Conservation (phyloP, 345 rosid genomes). For the Lepidium sativum region DNA sequence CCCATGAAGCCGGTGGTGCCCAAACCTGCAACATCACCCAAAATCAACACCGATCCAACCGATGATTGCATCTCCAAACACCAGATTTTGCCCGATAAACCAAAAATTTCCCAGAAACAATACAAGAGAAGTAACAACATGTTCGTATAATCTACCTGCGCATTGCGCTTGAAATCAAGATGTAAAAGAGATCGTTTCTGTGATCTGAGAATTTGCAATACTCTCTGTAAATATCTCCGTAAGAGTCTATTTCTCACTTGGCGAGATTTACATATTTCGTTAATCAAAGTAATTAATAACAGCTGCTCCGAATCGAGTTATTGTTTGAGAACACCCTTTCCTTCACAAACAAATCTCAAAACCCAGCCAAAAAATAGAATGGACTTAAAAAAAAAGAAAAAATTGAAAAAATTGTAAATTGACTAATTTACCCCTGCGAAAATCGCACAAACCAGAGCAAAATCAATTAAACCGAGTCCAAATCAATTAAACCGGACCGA, state of each 20-base stretch:
- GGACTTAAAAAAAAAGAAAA: no score
- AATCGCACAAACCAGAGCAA: no score
- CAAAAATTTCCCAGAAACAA: not conserved
- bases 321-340: no score
- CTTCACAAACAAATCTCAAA: no score
- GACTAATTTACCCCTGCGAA: no score
- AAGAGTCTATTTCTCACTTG: not conserved
- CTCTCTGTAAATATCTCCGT: not conserved
- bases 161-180: constrained; percentile 16
- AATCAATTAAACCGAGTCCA: no score
- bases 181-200: not conserved
- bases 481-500: no score
- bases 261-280: constrained; percentile 13
- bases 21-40: constrained; percentile 38
- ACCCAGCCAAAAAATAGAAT: no score
- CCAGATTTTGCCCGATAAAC: not conserved
- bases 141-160: constrained; percentile 6
- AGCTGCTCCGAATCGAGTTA: no score
- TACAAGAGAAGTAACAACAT: not conserved
- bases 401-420: no score
- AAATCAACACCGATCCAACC: constrained; percentile 24
- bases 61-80: not conserved
- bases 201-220: not conserved
- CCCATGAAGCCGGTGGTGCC: constrained; percentile 57
- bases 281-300: constrained; percentile 2